Evolutionary conservation across 1,284 basidiomycete genomes (phyloP), one percentile per base, ranked within the genome.

Genomic region (Coniferiporia weirii): DNA sequence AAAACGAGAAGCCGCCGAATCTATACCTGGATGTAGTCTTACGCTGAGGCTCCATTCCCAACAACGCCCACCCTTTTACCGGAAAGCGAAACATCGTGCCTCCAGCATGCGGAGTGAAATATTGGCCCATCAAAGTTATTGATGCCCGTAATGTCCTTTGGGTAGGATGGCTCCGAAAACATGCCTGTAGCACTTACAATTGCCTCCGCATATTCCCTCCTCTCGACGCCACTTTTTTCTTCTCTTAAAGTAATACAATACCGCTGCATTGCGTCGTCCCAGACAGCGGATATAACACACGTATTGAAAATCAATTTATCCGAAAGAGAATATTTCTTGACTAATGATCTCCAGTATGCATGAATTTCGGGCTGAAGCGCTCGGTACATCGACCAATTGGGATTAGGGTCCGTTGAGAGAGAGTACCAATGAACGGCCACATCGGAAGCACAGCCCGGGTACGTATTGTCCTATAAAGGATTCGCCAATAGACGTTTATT

Each of bases 41-140:
- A 79, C 82, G 76, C 77, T 65, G 83, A 78, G 70, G 81, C 84
- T 2, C 84, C 85, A 64, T 85, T 85, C 17, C 84, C 85, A 65
- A 87, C 79, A 15, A 87, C 79, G 3, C 78, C 83, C 1, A 86
- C 77, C 32, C 75, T 72, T 68, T 84, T 10, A 10, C 76, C 79
- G 54, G 70, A 70, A 56, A 84, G 69, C 51, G 77, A 69, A 22
- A 85, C 75, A 62, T 79, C 78, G 57, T 83, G 80, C 50, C 76
- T 72, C 83, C 84, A 87, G 46, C 70, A 67, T 22, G 79, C 78
- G 44, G 82, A 82, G 68, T 85, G 84, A 68, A 80, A 83, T 22
- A 75, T 63, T 7, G 69, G 64, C 1, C 84, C 85, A 46, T 74
- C 70, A 66, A 85, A 86, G 3, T 66, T 68, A 49, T 79, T 77